Percentiles rank a stretch among this genome's conserved stretches.
Conservation (phyloP, 768 basidiomycete genomes). For the Amanita pallidorosea region DNA sequence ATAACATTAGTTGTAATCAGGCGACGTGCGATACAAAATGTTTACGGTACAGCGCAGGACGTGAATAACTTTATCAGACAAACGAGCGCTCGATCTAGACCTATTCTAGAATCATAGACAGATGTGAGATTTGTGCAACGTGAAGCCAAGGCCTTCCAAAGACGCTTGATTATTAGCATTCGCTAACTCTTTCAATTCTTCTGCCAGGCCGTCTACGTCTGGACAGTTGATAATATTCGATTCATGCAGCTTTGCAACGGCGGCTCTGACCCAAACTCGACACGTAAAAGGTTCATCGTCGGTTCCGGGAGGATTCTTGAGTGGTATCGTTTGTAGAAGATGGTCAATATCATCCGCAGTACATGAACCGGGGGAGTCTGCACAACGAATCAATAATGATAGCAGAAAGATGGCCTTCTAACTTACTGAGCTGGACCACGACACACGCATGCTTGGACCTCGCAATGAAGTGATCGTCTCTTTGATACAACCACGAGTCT, state of each 20-base stretch:
- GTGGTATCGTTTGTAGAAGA: neutral
- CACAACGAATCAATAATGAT: neutral
- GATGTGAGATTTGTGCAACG: constrained; percentile 2
- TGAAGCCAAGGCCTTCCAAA: constrained; percentile 3
- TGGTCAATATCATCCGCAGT: constrained; percentile 1
- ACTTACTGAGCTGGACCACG: constrained; percentile 5
- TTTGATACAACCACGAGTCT: constrained; percentile 3
- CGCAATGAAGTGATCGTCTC: constrained; percentile 3
- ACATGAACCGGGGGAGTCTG: neutral
- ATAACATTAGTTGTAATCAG: too few species aligned
- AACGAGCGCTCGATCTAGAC: neutral
- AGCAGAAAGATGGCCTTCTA: too few species aligned
- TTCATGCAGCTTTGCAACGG: constrained; percentile 1
- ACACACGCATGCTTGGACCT: constrained; percentile 4
- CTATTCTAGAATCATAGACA: neutral
- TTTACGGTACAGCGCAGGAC: too few species aligned
- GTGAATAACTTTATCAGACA: neutral
- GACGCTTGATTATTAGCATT: constrained; percentile 1
- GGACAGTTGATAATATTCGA: constrained; percentile 2
- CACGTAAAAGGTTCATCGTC: constrained; percentile 3
- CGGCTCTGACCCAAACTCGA: constrained; percentile 1
- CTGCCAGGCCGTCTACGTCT: neutral
- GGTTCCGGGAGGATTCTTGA: neutral
- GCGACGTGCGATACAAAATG: too few species aligned
- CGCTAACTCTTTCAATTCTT: constrained; percentile 2